Evolutionary conservation across 768 basidiomycete genomes (phyloP), one percentile per base, ranked within the genome.

Genomic region (Stropharia rugosoannulata): DNA sequence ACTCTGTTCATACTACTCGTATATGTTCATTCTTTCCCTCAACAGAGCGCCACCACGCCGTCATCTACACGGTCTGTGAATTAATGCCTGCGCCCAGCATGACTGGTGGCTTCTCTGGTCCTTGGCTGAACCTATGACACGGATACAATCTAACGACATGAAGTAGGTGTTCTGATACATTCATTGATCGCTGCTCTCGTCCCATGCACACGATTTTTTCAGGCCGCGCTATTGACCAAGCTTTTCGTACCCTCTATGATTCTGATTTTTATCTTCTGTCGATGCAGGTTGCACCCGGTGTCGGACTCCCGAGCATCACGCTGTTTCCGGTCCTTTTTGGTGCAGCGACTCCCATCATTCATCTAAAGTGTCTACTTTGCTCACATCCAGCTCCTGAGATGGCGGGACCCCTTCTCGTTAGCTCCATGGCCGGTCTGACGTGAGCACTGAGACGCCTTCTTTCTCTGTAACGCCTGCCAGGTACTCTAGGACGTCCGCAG

Each of bases 261-360:
- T 32, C 29, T 32, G 29, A 32, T 32, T 7, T 32, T 32, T 10
- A 10, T 32, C 29, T 49, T 49, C 32, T 49, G 22, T 22, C n/a
- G n/a, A n/a, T n/a, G n/a, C n/a, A n/a, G 27, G 27, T 29, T 52
- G 12, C 32, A 36, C 51, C 51, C 41, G 42, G 51, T 52, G 51
- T 52, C 51, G 51, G 41, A 22, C 51, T 35, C 51, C 29, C 51
- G 51, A 51, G 19, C 41, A 35, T 25, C 41, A 44, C 51, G 29
- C 51, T 42, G 51, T 52, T 43, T 45, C 42, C 51, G 42, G 51
- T 40, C 51, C 51, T 19, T 52, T 45, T 52, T 29, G 13, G 29
- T 36, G 39, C 37, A 27, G 37, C 42, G 38, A 22, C 51, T 52
- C 38, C 47, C 42, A 51, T 52, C 51, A 52, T 46, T 32, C 18